A percentile compares a stretch with the other conserved stretches of the same genome.
Evolutionary conservation across 345 rosid species (phyloP).

Genomic region (Heritiera fomes): DNA sequence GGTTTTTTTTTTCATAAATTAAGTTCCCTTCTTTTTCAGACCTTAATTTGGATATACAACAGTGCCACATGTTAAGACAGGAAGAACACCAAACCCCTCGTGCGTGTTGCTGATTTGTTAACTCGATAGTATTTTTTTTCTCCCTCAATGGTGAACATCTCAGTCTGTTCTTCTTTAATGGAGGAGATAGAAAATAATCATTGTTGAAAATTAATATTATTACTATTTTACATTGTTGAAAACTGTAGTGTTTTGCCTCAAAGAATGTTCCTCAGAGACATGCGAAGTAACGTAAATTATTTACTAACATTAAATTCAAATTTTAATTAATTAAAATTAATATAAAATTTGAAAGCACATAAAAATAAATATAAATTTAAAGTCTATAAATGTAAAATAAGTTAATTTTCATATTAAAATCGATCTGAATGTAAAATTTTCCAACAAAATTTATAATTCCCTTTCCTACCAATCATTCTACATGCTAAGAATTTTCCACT

Average conservation of each 20-base stretch:
- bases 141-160: no score
- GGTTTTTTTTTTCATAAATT: not conserved
- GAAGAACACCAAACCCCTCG: constrained; percentile 25
- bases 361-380: no score
- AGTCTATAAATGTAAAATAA: no score
- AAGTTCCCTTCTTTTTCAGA: not conserved
- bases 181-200: no score
- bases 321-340: not conserved
- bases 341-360: no score
- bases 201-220: no score
- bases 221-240: not conserved
- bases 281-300: not conserved
- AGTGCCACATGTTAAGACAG: constrained; percentile 15
- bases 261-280: not conserved
- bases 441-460: no score
- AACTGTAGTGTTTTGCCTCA: not conserved
- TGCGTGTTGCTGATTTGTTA: constrained; percentile 1
- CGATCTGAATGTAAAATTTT: no score
- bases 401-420: no score
- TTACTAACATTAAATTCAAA: not conserved
- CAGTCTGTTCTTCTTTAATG: no score
- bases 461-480: no score
- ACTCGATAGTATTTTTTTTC: not conserved
- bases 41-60: constrained; percentile 18
- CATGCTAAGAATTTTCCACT: no score